Percentiles rank a stretch among this genome's conserved stretches.
Evolutionary conservation across 1,284 basidiomycete genomes (phyloP).

Genomic region (Malassezia equina): DNA sequence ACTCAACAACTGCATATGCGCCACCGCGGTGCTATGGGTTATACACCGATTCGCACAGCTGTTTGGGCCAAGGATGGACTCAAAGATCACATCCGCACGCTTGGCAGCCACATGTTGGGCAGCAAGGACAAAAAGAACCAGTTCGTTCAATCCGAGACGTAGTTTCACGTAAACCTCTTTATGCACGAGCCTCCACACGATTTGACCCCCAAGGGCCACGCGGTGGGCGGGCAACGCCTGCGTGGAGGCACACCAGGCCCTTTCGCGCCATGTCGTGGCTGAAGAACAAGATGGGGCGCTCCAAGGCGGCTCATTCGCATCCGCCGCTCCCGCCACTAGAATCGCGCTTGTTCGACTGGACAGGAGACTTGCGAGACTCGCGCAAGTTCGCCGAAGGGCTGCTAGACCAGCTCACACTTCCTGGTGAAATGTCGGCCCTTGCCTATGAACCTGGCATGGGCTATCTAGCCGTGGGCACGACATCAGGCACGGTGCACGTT

Average conservation of each 20-base stretch:
- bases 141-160: conserved; percentile 7
- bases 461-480: conserved; percentile 59
- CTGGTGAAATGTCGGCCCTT: conserved; percentile 42
- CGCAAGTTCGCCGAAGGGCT: conserved; percentile 34
- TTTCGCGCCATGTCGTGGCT: conserved; percentile 14
- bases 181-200: neutral
- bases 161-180: neutral
- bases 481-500: conserved; percentile 56
- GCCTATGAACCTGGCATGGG: conserved; percentile 48
- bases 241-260: conserved; percentile 1
- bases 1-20: conserved; percentile 48
- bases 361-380: conserved; percentile 11
- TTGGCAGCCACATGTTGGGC: conserved; percentile 20
- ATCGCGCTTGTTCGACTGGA: conserved; percentile 14
- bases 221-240: neutral
- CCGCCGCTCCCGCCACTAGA: conserved; percentile 1
- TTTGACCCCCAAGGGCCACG: neutral
- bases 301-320: neutral
- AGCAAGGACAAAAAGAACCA: conserved; percentile 18
- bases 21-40: conserved; percentile 44
- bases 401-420: conserved; percentile 38
- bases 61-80: conserved; percentile 42
- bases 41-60: conserved; percentile 28
- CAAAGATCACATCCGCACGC: conserved; percentile 21
- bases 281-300: conserved; percentile 5